Evolutionary conservation across 2,329 filamentous ascomycete genomes (phyloP).

Genomic region (Trichoderma oligosporum): DNA sequence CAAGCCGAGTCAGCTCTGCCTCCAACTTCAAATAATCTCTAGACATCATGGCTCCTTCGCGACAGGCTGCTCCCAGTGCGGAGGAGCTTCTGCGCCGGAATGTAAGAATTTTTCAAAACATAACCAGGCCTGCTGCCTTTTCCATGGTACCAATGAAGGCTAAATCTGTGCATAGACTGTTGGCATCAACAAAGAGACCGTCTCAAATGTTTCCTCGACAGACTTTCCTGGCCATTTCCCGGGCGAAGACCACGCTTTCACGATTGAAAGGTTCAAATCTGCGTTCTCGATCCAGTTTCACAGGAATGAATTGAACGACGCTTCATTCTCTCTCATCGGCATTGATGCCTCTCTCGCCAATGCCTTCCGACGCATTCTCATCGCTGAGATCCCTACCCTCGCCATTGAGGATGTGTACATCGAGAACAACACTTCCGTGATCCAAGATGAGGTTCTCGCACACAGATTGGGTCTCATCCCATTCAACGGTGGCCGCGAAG

Average conservation of each 20-base stretch:
- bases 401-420: slow-evolving; percentile 94
- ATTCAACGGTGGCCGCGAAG: slow-evolving; percentile 73
- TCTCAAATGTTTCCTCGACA: slow-evolving; percentile 81
- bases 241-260: slow-evolving; percentile 81
- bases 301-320: slow-evolving; percentile 70
- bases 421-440: slow-evolving; percentile 94
- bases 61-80: slow-evolving; percentile 41
- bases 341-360: slow-evolving; percentile 92
- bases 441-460: slow-evolving; percentile 94
- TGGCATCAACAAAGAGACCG: slow-evolving; percentile 82
- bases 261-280: slow-evolving; percentile 66
- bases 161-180: slow-evolving; percentile 60
- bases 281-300: slow-evolving; percentile 77
- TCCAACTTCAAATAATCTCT: neutral
- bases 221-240: slow-evolving; percentile 91
- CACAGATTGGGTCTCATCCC: slow-evolving; percentile 88
- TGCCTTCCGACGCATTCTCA: slow-evolving; percentile 92
- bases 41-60: slow-evolving; percentile 32
- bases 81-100: slow-evolving; percentile 61
- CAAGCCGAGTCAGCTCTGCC: neutral
- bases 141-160: neutral
- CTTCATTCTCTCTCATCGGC: slow-evolving; percentile 87
- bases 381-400: slow-evolving; percentile 89
- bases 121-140: neutral
- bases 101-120: slow-evolving; percentile 44